Evolutionary conservation across 192 early-diverging fungal genomes (phyloP), one percentile per base, ranked within the genome.

Genomic region (Funneliformis geosporum): DNA sequence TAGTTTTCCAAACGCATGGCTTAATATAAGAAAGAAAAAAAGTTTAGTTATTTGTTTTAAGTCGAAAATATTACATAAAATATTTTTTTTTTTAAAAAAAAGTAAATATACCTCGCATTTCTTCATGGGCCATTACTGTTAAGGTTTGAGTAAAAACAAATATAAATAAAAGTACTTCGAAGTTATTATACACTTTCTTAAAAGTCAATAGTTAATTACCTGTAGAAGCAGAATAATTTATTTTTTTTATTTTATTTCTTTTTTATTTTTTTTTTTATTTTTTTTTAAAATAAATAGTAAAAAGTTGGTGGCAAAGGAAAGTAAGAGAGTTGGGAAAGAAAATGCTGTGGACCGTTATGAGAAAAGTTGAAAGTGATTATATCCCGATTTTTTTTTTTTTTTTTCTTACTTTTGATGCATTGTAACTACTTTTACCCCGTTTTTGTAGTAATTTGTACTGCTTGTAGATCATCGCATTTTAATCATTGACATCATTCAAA

Each of bases 1-100:
- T 83, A 86, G 38, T 89, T 82, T 61, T 86, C 87, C 28, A 88
- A 82, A 59, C 76, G 76, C 28, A 10, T n/a, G 42, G 76, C 76
- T 77, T 40, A 44, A 70, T n/a, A n/a, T n/a, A 9, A 0, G 14
- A 40, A 38, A 21, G 7, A 40, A 75, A n/a, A 75, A 75, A 61
- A 61, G 11, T 10, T 60, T 60, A 12, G 11, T 61, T 60, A n/a
- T n/a, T n/a, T n/a, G n/a, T 40, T 23, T 59, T 61, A 33, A 27
- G 28, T 43, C 16, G 16, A 40, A 25, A 4, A 11, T 75, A 39
- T 33, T 14, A 23, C 18, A 61, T 0, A 5, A 61, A 42, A 27
- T 2, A 38, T 40, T 61, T 18, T 39, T 4, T n/a, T n/a, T n/a
- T n/a, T n/a, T n/a, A 8, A 21, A 25, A n/a, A 16, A 42, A 33